Evolutionary conservation across 352 stramenopile genomes (phyloP), one percentile per base, ranked within the genome.

Genomic region (Globisporangium echinulatum): DNA sequence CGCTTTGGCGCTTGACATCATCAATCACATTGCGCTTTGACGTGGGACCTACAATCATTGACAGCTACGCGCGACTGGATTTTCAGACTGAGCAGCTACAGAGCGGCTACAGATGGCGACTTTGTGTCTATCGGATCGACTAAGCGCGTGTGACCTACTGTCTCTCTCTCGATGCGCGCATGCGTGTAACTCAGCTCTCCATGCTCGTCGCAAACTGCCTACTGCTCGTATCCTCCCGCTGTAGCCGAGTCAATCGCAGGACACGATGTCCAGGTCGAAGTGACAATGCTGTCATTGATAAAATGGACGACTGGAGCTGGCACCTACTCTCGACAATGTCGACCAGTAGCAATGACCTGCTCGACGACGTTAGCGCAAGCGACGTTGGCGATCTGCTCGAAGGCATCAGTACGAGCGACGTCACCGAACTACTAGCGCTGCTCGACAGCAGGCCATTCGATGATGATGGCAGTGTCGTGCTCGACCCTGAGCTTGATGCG

Each of bases 351-450:
- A 14, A 36, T 7, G 51, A 38, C 37, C 19, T 42, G 25, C 1
- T 36, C 33, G 53, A 43, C 10, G 53, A 36, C 44, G 25, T 33
- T 33, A 33, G 25, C 2, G 25, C 25, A 33, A 33, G 25, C 25
- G 25, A 33, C 25, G 25, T 33, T 2, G 25, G 25, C 25, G 60
- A 58, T n/a, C 58, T 74, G 52, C 64, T 70, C 8, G 70, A 71
- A 13, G 47, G 68, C 4, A 52, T 75, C 14, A 73, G n/a, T n/a
- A 15, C 15, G 13, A 39, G 14, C 13, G 47, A 51, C 15, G 15
- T 36, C 14, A 37, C 54, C 14, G 46, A 61, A 37, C 55, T 61
- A 8, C 44, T 46, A 15, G 7, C 52, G 4, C 14, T 59, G 44
- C 54, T 59, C 8, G 54, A 59, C 8, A 37, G 42, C 43, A 33